A percentile compares a stretch with the other conserved stretches of the same genome.
Conservation (phyloP, 345 rosid genomes). For the Draba incana region DNA sequence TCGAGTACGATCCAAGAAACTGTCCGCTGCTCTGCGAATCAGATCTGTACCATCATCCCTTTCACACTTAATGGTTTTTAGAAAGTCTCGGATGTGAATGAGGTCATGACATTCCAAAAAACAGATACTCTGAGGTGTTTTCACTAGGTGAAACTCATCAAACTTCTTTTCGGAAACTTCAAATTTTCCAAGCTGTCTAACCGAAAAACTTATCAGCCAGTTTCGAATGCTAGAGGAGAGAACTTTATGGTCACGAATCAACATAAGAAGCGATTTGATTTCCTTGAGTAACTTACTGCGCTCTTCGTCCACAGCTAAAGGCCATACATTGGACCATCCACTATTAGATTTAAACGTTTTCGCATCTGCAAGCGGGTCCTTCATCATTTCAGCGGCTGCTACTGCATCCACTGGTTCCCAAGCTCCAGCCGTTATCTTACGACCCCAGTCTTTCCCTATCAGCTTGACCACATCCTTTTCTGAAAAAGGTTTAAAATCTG, state of each 20-base stretch:
- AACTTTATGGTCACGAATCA: background rate
- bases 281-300: conserved; percentile 25
- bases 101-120: too few species aligned
- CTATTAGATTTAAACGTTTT: conserved; percentile 6
- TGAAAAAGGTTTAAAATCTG: too few species aligned
- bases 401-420: conserved; percentile 30
- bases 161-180: too few species aligned
- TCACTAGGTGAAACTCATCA: too few species aligned
- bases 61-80: too few species aligned
- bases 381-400: conserved; percentile 24
- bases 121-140: too few species aligned
- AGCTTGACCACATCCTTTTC: background rate
- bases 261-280: conserved; percentile 6
- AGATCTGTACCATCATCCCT: too few species aligned
- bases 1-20: too few species aligned
- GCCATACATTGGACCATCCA: conserved; percentile 36
- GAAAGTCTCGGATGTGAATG: too few species aligned
- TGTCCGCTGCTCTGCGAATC: too few species aligned
- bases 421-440: background rate
- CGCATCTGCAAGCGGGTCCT: background rate
- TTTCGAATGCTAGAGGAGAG: conserved; percentile 25
- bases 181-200: too few species aligned
- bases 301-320: conserved; percentile 28
- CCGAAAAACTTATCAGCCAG: conserved; percentile 23
- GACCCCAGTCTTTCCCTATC: conserved; percentile 13